These are phyloP conservation scores for Nicotiana paniculata DNA, from an alignment of 257 asterid genomes.

Conservation along the genomic window DNA sequence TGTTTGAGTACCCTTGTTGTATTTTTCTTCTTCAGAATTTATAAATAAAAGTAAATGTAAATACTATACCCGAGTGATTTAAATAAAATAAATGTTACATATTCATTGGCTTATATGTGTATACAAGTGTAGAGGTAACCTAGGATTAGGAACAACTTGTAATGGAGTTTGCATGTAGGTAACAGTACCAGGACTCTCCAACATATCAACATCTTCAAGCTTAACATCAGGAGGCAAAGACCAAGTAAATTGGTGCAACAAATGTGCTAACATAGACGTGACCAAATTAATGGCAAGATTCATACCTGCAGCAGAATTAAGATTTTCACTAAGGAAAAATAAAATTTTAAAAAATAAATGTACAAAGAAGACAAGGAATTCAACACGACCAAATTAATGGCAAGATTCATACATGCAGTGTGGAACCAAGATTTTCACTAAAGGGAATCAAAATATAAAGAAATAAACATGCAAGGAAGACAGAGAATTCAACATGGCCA, in stretches of 20 bases:
- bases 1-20: too few relatives aligned
- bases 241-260: conserved; percentile 65
- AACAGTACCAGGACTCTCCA: conserved; percentile 74
- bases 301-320: conserved; percentile 27
- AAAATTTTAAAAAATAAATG: too few relatives aligned
- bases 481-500: too few relatives aligned
- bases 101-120: conserved; percentile 29
- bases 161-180: conserved; percentile 68
- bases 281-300: conserved; percentile 60
- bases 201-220: conserved; percentile 69
- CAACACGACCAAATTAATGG: conserved; percentile 14
- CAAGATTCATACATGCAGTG: conserved; percentile 47
- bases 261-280: conserved; percentile 61
- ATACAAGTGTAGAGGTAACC: conserved; percentile 49
- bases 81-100: neutral
- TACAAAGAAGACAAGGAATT: too few relatives aligned
- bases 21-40: too few relatives aligned
- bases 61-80: too few relatives aligned
- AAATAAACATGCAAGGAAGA: too few relatives aligned
- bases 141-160: conserved; percentile 51
- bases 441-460: too few relatives aligned
- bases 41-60: too few relatives aligned
- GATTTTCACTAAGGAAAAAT: too few relatives aligned
- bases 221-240: conserved; percentile 38
- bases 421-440: too few relatives aligned